Base-by-base conservation (phyloP, 805 yeast species). In the Cyberlindnera euphorbiiphila region DNA sequence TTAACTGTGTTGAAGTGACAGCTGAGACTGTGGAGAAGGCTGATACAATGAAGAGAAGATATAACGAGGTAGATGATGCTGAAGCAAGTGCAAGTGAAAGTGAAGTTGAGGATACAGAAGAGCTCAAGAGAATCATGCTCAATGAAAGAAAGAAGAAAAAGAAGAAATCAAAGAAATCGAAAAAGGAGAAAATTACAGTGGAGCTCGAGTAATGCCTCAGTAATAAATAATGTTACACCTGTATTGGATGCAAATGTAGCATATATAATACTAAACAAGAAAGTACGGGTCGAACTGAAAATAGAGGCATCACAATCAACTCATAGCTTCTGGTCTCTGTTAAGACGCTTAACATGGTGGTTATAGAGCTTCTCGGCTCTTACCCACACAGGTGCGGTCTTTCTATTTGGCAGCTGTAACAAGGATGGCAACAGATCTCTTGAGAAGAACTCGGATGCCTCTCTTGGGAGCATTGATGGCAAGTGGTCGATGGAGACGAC, bases 401-500 rank as follows among this genome's bases (percentile, higher is more conserved):
- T 68, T 66, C 97, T 82, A 47, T 86, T 65, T 53, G 94, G 89
- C 54, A 93, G 73, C 60, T 85, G 80, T 63, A 85, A 74, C 60
- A 93, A 72, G 13, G 94, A 84, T 28, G 99, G 98, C 57, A 93
- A 65, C 60, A 93, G 71, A 64, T 93, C 98, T 45, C 66, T 74
- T 29, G 94, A 76, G 66, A 87, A 93, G 46, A 80, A 79, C 69
- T 93, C 98, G 7, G 96, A 87, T 17, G 98, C 84, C 66, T 93
- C 99, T 68, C 98, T 85, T 56, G 99, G 99, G 49, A 93, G 73
- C 59, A 93, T 68, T 8, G 95, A 81, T 27, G 99, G 99, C 56
- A 93, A 72, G 63, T 93, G 99, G 67, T 93, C 99, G 52, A 93
- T 93, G 13, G 96, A 87, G 51, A 88, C 78, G 31, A 93, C 98